phyloP scores from a whole-genome alignment of 2,329 filamentous ascomycete genomes.

The Ophiocordyceps polyrhachis-furcata region DNA sequence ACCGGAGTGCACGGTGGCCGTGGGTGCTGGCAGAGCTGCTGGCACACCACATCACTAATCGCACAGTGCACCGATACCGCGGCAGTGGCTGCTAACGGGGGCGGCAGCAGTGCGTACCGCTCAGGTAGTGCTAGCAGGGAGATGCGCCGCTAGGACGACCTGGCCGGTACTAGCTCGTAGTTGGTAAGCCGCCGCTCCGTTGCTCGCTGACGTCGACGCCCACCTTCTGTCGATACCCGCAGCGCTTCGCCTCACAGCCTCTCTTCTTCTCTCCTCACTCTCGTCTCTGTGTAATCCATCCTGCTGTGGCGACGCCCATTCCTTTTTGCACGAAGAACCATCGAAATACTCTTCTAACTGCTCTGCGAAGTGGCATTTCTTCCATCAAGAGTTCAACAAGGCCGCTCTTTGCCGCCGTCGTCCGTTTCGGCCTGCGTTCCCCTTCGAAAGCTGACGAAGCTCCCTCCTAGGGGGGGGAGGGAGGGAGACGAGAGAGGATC shows the following conservation, averaged over 20 bases:
- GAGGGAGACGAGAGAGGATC: neutral
- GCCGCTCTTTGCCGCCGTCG: neutral
- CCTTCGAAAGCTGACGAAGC: conserved; percentile 4
- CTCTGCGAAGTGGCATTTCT: neutral
- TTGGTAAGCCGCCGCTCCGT: neutral
- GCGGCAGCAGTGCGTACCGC: neutral
- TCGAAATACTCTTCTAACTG: neutral
- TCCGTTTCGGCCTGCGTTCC: neutral
- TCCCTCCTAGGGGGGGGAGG: neutral
- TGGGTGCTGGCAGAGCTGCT: neutral
- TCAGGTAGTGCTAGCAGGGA: neutral
- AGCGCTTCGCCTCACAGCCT: conserved; percentile 3
- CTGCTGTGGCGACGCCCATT: neutral
- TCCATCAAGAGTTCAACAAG: neutral
- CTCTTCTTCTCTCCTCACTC: neutral
- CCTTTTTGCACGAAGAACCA: neutral
- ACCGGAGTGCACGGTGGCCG: neutral
- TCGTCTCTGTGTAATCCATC: neutral
- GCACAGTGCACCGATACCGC: neutral
- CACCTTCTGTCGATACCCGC: conserved; percentile 2
- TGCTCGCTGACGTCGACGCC: conserved; percentile 3
- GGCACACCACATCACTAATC: neutral
- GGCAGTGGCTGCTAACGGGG: neutral
- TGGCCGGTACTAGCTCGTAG: neutral
- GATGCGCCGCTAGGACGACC: neutral